Evolutionary conservation across 805 yeast species (phyloP), one percentile per base, ranked within the genome.

Genomic region (Barnettozyma sucrosica): DNA sequence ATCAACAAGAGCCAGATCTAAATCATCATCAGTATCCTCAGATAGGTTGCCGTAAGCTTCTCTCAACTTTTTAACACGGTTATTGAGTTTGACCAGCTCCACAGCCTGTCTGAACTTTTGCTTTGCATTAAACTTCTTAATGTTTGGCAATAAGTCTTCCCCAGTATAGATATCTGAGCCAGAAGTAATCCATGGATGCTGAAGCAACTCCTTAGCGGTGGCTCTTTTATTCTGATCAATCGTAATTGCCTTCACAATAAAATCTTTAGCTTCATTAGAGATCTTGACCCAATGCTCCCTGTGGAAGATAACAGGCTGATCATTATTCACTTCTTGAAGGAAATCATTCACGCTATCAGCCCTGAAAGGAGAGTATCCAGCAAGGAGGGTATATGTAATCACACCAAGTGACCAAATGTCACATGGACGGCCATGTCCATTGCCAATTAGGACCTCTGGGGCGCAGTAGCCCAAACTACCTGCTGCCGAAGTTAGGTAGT

Each of bases 401-500:
- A 92, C 95, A 32, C 99, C 99, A 36, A 92, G 63, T 1, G 96
- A 85, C 99, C 99, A 92, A 47, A 92, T 78, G 64, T 92, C 99
- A 67, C 97, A 92, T 1, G 97, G 92, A 59, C 86, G 88, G 36
- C 97, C 96, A 66, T 92, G 97, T 8, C 97, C 98, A 36, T 74
- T 71, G 14, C 85, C 81, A 37, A 81, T 68, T 34, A 92, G 75
- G 7, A 92, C 89, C 62, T 92, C 99, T 0, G 99, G 99, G 0
- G 98, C 98, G 30, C 96, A 97, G 64, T 92, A 92, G 2, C 99
- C 98, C 66, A 88, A 82, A 1, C 96, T 86, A 1, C 98, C 98
- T 1, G 96, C 96, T 37, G 86, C 82, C 20, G 83, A 71, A 28
- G 75, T 80, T 50, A 88, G 70, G 50, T 78, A 69, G 47, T 85